Conservation (phyloP, 106 monocot genomes). For the Dioscorea alata region DNA sequence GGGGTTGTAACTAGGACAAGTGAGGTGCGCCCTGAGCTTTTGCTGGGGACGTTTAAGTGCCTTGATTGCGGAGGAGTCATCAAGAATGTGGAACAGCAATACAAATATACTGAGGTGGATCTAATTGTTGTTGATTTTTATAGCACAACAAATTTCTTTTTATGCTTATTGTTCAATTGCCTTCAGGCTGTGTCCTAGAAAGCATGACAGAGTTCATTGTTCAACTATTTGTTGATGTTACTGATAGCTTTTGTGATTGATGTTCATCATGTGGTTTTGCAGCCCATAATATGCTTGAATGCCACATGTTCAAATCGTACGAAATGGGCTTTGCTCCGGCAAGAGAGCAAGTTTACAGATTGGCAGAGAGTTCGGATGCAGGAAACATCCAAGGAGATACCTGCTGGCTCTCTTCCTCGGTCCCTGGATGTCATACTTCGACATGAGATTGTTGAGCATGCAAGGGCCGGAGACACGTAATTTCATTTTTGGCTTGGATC, state of each 20-base stretch:
- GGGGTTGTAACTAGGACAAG: conserved; percentile 97
- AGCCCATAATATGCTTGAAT: conserved; percentile 95
- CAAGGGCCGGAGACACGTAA: conserved; percentile 99
- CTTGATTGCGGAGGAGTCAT: conserved; percentile 62
- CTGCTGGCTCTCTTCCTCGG: conserved; percentile 93
- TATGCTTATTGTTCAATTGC: neutral
- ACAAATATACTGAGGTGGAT: conserved; percentile 86
- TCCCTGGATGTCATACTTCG: conserved; percentile 90
- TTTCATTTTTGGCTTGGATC: neutral
- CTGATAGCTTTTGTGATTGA: neutral
- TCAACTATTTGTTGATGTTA: too few species aligned
- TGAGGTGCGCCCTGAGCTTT: conserved; percentile 97
- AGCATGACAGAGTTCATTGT: too few species aligned
- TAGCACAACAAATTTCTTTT: neutral
- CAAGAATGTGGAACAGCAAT: conserved; percentile 97
- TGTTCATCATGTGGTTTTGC: conserved; percentile 2
- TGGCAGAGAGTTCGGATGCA: conserved; percentile 97
- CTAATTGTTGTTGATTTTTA: neutral
- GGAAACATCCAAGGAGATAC: conserved; percentile 99
- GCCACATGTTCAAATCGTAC: conserved; percentile 67
- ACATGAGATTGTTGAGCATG: conserved; percentile 97
- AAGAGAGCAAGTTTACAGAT: conserved; percentile 98
- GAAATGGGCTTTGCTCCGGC: conserved; percentile 88
- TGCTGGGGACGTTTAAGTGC: conserved; percentile 88
- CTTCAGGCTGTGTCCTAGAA: neutral